These are phyloP conservation scores for Samsoniella hepiali DNA, from an alignment of 2,329 filamentous ascomycete genomes.

Conservation along the genomic window DNA sequence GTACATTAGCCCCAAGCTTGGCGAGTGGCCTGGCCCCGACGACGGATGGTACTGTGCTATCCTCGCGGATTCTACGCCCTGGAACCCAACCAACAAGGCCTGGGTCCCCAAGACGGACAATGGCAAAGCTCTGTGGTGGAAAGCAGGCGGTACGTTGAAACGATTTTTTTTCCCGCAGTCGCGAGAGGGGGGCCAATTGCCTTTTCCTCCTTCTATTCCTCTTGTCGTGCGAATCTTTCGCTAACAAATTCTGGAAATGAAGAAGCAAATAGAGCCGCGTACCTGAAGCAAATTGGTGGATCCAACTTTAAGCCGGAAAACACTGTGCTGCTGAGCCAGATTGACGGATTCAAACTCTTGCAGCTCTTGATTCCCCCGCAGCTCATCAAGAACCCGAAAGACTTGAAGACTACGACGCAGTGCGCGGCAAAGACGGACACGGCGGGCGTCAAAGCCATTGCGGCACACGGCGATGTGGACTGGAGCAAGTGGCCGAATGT, in stretches of 20 bases:
- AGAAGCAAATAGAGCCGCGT: background rate
- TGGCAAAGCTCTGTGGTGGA: background rate
- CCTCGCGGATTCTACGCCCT: background rate
- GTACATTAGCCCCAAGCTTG: background rate
- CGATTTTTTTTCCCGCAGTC: too few relatives aligned
- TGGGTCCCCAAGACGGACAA: background rate
- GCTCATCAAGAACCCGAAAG: background rate
- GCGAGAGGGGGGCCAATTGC: too few relatives aligned
- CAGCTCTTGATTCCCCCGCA: background rate
- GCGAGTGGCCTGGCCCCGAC: background rate
- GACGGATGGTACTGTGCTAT: background rate
- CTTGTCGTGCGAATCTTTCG: too few relatives aligned
- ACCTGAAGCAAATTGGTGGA: background rate
- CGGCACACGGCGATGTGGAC: background rate
- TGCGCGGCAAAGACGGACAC: conserved; percentile 6
- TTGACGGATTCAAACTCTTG: background rate
- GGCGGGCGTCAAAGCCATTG: background rate
- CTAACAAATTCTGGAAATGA: background rate
- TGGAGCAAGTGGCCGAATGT: conserved; percentile 4
- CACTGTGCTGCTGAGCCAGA: background rate
- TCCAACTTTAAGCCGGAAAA: background rate
- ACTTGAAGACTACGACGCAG: background rate
- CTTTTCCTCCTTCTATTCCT: too few relatives aligned
- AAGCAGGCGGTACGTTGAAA: background rate
- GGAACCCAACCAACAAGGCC: background rate